These are phyloP conservation scores for Polygonum aviculare DNA, from an alignment of 148 eudicot genomes.

Conservation along the genomic window DNA sequence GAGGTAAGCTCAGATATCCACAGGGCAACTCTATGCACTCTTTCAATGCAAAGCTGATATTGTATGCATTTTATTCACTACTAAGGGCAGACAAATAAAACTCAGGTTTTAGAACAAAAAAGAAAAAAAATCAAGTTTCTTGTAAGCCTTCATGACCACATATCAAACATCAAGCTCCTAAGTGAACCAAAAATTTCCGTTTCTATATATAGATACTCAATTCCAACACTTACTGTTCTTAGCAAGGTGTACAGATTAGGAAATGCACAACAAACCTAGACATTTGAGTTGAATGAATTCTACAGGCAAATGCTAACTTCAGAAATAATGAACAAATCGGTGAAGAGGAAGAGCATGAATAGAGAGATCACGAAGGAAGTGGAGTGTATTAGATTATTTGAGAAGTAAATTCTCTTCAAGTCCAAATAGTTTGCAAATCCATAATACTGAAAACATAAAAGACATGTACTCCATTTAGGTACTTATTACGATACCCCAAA, in stretches of 20 bases:
- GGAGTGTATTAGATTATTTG: neutral
- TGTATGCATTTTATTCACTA: neutral
- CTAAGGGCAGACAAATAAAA: neutral
- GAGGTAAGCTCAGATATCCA: neutral
- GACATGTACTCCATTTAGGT: neutral
- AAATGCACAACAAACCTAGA: neutral
- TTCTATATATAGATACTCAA: neutral
- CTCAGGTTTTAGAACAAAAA: neutral
- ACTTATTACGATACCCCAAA: neutral
- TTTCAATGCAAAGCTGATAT: neutral
- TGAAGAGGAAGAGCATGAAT: neutral
- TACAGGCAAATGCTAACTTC: neutral
- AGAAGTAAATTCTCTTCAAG: neutral
- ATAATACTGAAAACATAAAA: neutral
- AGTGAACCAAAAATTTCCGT: neutral
- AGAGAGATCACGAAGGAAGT: neutral
- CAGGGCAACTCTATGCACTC: neutral
- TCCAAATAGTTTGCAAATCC: neutral
- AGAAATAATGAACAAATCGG: neutral
- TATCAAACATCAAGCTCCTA: neutral
- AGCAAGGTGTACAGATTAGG: neutral
- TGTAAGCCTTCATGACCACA: neutral
- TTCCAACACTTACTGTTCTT: neutral
- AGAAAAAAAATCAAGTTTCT: neutral
- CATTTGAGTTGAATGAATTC: neutral